Percentiles rank a stretch among this genome's conserved stretches.
Conservation (phyloP, 129 eudicot genomes). For the Flaveria ramosissima region DNA sequence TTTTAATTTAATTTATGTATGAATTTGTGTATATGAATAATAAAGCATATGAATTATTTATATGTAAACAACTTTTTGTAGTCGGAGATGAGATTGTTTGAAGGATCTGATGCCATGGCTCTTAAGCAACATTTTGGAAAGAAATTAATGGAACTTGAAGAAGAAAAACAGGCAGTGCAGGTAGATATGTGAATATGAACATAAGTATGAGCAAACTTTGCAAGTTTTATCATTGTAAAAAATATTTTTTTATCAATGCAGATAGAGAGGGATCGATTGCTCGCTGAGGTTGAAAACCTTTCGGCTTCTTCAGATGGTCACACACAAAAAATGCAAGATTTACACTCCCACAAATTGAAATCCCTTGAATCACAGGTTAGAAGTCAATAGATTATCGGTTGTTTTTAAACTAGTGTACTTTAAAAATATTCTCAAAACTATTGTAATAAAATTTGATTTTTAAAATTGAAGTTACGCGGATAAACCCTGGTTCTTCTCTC, state of each 20-base stretch:
- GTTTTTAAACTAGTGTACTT: no score
- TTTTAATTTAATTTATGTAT: background rate
- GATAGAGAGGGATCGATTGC: conserved; percentile 88
- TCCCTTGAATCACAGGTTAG: conserved; percentile 90
- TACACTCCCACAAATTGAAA: conserved; percentile 84
- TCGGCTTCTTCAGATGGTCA: conserved; percentile 84
- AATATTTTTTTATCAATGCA: conserved; percentile 34
- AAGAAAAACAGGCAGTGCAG: conserved; percentile 95
- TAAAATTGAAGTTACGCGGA: no score
- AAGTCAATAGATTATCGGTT: background rate
- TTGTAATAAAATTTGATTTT: no score
- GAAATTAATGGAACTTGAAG: conserved; percentile 92
- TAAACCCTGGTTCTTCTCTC: no score
- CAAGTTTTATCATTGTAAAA: background rate
- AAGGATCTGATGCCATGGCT: conserved; percentile 76
- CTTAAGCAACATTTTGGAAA: conserved; percentile 98
- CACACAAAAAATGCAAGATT: conserved; percentile 75
- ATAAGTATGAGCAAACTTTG: background rate
- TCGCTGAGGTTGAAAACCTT: conserved; percentile 90
- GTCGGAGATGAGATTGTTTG: conserved; percentile 94
- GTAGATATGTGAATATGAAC: conserved; percentile 37
- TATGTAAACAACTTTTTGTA: conserved; percentile 37
- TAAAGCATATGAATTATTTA: background rate
- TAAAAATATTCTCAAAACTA: no score
- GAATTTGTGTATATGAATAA: background rate